Percentiles rank a stretch among this genome's conserved stretches.
phyloP scores from a whole-genome alignment of 352 stramenopile species.

The Globisporangium polare region DNA sequence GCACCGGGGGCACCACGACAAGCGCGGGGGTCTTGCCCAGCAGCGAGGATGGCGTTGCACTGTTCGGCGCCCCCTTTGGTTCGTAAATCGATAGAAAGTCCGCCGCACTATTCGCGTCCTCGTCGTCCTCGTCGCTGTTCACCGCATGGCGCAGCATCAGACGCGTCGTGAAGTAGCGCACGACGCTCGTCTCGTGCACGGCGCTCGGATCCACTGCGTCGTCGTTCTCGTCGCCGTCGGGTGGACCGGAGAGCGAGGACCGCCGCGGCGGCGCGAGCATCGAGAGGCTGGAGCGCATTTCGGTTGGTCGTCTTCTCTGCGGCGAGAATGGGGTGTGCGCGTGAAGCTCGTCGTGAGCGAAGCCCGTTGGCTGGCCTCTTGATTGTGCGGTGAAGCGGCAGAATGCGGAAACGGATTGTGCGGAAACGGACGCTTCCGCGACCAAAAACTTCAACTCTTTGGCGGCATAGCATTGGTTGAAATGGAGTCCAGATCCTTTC shows the following conservation, averaged over 20 bases:
- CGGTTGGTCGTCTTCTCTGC: too few species aligned
- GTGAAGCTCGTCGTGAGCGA: not conserved
- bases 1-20: conserved; percentile 21
- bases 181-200: conserved; percentile 26
- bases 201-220: conserved; percentile 1
- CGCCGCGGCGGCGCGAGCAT: conserved; percentile 3
- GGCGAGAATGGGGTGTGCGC: not conserved
- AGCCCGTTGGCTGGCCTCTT: not conserved
- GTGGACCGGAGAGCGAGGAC: not conserved
- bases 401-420: too few species aligned
- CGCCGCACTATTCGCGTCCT: not conserved
- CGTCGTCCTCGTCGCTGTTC: not conserved
- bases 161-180: conserved; percentile 32
- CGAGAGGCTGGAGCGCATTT: conserved; percentile 12
- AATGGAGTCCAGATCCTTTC: too few species aligned
- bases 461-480: too few species aligned
- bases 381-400: too few species aligned
- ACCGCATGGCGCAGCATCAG: conserved; percentile 26
- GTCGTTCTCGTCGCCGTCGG: not conserved
- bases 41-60: conserved; percentile 7
- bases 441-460: too few species aligned
- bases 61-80: conserved; percentile 1
- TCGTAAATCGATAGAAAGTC: conserved; percentile 27
- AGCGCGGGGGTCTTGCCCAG: conserved; percentile 25
- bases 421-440: too few species aligned